Percentiles rank a stretch among this genome's conserved stretches.
Conservation (phyloP, 2,329 filamentous ascomycete species). For the Knufia fluminis region DNA sequence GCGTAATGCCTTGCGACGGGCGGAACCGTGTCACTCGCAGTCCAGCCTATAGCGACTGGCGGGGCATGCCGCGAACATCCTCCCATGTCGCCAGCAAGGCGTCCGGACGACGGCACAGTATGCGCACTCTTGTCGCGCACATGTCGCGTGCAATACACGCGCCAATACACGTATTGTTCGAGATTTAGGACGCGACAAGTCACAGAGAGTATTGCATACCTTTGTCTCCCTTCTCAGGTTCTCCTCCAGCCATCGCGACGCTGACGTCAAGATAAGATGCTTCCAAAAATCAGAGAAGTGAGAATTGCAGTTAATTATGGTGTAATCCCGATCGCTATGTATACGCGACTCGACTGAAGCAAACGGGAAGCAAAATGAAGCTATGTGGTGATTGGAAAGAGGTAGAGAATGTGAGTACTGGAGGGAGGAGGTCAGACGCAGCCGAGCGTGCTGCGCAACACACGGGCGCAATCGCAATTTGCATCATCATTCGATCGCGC, state of each 20-base stretch:
- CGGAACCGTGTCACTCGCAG: too few species aligned
- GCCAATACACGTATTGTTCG: not conserved
- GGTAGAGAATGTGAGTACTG: not conserved
- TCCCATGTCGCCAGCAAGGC: too few species aligned
- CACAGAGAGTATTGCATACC: slow-evolving; percentile 29
- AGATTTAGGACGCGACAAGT: not conserved
- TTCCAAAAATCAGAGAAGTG: not conserved
- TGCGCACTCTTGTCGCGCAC: too few species aligned
- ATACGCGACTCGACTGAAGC: slow-evolving; percentile 13
- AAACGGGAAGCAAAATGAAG: slow-evolving; percentile 6
- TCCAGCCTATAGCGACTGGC: too few species aligned
- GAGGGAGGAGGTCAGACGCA: not conserved
- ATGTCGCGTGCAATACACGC: not conserved
- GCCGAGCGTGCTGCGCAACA: not conserved
- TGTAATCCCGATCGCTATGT: slow-evolving; percentile 14
- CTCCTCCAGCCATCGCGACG: slow-evolving; percentile 36
- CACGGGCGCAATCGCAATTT: not conserved
- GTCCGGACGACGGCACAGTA: too few species aligned
- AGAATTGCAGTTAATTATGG: not conserved
- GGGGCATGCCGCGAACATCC: too few species aligned
- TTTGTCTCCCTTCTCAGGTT: slow-evolving; percentile 44
- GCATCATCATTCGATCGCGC: slow-evolving; percentile 5
- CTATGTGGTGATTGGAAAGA: slow-evolving; percentile 6
- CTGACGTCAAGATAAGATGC: not conserved
- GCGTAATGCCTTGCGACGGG: too few species aligned